Evolutionary conservation across 2,329 filamentous ascomycete genomes (phyloP).

Genomic region (Chaetomium sp.): DNA sequence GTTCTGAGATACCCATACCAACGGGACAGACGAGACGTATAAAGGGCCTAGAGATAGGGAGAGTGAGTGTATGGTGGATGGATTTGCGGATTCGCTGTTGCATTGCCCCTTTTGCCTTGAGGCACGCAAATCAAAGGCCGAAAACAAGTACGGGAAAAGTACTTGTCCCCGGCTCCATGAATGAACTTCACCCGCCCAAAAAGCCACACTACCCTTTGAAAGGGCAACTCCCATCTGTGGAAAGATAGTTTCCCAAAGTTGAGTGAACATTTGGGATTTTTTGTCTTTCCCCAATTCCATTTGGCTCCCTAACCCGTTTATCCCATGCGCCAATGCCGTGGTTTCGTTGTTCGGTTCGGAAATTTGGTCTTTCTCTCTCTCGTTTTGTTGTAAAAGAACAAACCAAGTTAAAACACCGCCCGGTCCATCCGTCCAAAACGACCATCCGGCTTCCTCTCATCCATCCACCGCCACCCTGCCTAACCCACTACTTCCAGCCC

Average conservation of each 20-base stretch:
- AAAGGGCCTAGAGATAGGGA: background rate
- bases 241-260: too few species aligned
- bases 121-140: slow-evolving; percentile 1
- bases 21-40: background rate
- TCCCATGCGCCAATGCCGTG: too few species aligned
- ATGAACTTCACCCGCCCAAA: slow-evolving; percentile 4
- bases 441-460: background rate
- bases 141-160: too few species aligned
- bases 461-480: background rate
- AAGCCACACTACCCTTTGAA: too few species aligned
- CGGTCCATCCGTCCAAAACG: background rate
- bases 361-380: background rate
- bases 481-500: background rate
- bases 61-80: background rate
- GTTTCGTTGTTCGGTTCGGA: too few species aligned
- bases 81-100: slow-evolving; percentile 7
- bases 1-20: background rate
- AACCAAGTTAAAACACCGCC: background rate
- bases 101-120: slow-evolving; percentile 9
- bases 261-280: too few species aligned
- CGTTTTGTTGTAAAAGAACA: background rate
- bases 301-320: background rate
- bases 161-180: background rate
- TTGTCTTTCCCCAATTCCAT: background rate
- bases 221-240: too few species aligned